Evolutionary conservation across 306 rosid species (phyloP).

Genomic region (Pachyrhizus erosus): DNA sequence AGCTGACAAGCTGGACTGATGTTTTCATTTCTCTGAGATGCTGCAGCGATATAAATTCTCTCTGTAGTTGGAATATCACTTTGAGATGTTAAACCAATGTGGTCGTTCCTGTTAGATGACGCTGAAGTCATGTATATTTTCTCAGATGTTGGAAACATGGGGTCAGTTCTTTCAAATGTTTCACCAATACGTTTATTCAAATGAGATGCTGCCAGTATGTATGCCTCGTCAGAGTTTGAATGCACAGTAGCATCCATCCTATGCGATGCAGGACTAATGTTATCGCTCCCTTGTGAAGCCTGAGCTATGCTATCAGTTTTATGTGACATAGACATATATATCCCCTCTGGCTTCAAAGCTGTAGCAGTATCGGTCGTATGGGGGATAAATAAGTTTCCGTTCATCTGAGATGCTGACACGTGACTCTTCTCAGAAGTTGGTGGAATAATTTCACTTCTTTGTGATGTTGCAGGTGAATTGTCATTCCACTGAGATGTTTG

Average conservation of each 20-base stretch:
- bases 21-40: slow-evolving; percentile 54
- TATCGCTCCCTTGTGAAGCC: slow-evolving; percentile 47
- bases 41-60: slow-evolving; percentile 48
- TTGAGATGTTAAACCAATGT: slow-evolving; percentile 48
- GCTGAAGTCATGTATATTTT: slow-evolving; percentile 38
- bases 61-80: slow-evolving; percentile 55
- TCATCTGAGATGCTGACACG: slow-evolving; percentile 46
- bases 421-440: slow-evolving; percentile 47
- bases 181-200: slow-evolving; percentile 44
- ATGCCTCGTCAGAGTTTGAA: slow-evolving; percentile 51
- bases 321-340: slow-evolving; percentile 47
- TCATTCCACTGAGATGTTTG: slow-evolving; percentile 58
- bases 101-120: slow-evolving; percentile 37
- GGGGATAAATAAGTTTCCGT: slow-evolving; percentile 30
- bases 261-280: slow-evolving; percentile 45
- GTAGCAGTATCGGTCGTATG: slow-evolving; percentile 39
- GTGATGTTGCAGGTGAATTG: slow-evolving; percentile 43
- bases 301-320: slow-evolving; percentile 19
- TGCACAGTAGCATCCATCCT: slow-evolving; percentile 34
- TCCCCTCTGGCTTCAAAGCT: slow-evolving; percentile 47
- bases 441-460: slow-evolving; percentile 54
- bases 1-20: slow-evolving; percentile 49
- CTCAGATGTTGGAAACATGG: slow-evolving; percentile 50
- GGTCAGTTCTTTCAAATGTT: slow-evolving; percentile 51
- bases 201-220: slow-evolving; percentile 45